Evolutionary conservation across 2,329 filamentous ascomycete genomes (phyloP), one percentile per base, ranked within the genome.

Genomic region (Xylariaceae sp.): DNA sequence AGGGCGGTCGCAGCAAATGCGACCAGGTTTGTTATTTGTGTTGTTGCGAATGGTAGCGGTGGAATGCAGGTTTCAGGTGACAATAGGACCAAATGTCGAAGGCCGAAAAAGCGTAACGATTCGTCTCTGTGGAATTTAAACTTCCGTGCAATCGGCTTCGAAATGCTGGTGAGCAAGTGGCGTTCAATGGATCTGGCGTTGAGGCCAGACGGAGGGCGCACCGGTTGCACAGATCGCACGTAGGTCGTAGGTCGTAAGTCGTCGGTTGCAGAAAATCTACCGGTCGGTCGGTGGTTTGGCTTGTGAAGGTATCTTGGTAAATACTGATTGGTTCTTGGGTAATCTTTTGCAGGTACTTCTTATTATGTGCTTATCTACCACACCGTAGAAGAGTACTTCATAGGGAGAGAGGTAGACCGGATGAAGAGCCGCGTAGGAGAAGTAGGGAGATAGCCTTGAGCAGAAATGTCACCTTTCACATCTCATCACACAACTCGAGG

Each of bases 1-100:
- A 36, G 46, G 40, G 32, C 52, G 30, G 44, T 49, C 39, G 37
- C 40, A 23, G 33, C 36, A 27, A 45, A 56, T 37, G 56, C 51
- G 57, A 50, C 48, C 49, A 18, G 39, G 44, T 37, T 43, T 54
- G 48, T 45, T 54, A 20, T 54, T 59, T 54, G 27, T 58, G 53
- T 53, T 40, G 43, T 32, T n/a, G 44, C 32, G 41, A 24, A 46
- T 30, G 40, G 37, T 37, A 54, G 30, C 49, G 46, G 23, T 64
- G 64, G 62, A 63, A 67, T 67, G 64, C 40, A 58, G 50, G 62
- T 61, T 55, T 62, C 58, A 60, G 53, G 57, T 50, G 57, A 49
- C 27, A 54, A 53, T 50, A 47, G 44, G 30, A 36, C 39, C 33
- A 33, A 27, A 53, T 30, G 26, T 30, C 27, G 7, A 35, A 40